Conservation (phyloP, 495 filamentous ascomycete genomes). For the Patellaria atrata region DNA sequence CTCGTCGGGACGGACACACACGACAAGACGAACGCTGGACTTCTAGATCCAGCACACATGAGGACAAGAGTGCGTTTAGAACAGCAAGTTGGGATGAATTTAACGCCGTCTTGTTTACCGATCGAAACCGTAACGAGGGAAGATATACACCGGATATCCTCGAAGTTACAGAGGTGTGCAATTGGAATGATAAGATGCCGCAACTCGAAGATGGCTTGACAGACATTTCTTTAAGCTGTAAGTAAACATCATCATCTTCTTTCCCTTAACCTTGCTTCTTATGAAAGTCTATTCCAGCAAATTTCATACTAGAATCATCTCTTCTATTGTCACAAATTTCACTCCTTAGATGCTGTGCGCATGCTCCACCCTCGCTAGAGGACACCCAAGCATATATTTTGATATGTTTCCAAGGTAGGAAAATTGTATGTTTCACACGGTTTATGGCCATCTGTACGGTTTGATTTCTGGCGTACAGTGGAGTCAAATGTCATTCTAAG, state of each 20-base stretch:
- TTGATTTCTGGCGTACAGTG: too few species aligned
- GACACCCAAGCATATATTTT: too few species aligned
- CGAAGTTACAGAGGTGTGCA: conserved; percentile 35
- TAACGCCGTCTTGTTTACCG: conserved; percentile 37
- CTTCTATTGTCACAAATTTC: too few species aligned
- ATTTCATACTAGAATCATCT: too few species aligned
- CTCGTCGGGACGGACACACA: too few species aligned
- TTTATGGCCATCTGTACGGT: too few species aligned
- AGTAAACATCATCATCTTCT: conserved; percentile 18
- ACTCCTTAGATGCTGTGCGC: too few species aligned
- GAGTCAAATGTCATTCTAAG: too few species aligned
- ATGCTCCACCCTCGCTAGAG: too few species aligned
- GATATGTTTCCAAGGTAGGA: too few species aligned
- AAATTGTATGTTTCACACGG: too few species aligned
- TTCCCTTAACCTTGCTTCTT: neutral
- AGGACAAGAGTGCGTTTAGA: conserved; percentile 35
- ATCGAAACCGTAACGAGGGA: conserved; percentile 54
- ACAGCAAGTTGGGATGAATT: conserved; percentile 58
- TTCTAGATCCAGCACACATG: conserved; percentile 49
- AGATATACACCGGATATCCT: conserved; percentile 58
- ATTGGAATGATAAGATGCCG: conserved; percentile 34
- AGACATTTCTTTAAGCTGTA: conserved; percentile 38
- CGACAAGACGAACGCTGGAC: conserved; percentile 55
- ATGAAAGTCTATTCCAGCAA: too few species aligned
- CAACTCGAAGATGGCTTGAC: conserved; percentile 33